These are phyloP conservation scores for Farysia itapuensis DNA, from an alignment of 1,284 basidiomycete species.

Conservation along the genomic window DNA sequence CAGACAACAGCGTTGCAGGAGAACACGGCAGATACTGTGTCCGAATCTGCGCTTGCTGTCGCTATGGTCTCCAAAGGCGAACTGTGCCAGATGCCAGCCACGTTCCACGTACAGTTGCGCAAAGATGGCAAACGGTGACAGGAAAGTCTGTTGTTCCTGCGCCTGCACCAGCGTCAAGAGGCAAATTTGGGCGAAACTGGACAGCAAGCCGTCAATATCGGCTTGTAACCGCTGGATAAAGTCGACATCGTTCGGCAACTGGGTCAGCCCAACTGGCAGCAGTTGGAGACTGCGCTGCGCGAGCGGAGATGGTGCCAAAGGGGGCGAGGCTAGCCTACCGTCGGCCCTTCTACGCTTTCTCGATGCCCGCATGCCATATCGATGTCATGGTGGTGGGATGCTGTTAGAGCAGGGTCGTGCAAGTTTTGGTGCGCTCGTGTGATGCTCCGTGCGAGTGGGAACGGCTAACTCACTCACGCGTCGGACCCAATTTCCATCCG, in stretches of 20 bases:
- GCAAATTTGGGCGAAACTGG: constrained; percentile 11
- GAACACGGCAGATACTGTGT: constrained; percentile 16
- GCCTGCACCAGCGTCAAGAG: constrained; percentile 1
- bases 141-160: neutral
- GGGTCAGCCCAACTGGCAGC: constrained; percentile 23
- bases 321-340: constrained; percentile 19
- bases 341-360: constrained; percentile 28
- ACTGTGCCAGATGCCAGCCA: constrained; percentile 31
- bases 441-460: too few species aligned
- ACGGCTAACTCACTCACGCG: too few species aligned
- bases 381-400: too few species aligned
- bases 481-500: too few species aligned
- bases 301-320: constrained; percentile 17
- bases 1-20: constrained; percentile 14
- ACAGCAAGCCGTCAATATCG: constrained; percentile 17
- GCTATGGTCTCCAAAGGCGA: constrained; percentile 23
- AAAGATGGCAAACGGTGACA: constrained; percentile 22
- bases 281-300: constrained; percentile 23
- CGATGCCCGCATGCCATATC: constrained; percentile 11
- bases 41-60: constrained; percentile 19
- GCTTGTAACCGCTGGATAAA: constrained; percentile 12
- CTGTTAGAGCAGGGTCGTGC: too few species aligned
- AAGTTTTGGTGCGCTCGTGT: too few species aligned
- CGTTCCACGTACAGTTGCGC: constrained; percentile 8
- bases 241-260: constrained; percentile 16